Percentiles rank a stretch among this genome's conserved stretches.
These are phyloP conservation scores for Jackrogersella multiformis DNA, from an alignment of 495 filamentous ascomycete genomes.

Conservation along the genomic window DNA sequence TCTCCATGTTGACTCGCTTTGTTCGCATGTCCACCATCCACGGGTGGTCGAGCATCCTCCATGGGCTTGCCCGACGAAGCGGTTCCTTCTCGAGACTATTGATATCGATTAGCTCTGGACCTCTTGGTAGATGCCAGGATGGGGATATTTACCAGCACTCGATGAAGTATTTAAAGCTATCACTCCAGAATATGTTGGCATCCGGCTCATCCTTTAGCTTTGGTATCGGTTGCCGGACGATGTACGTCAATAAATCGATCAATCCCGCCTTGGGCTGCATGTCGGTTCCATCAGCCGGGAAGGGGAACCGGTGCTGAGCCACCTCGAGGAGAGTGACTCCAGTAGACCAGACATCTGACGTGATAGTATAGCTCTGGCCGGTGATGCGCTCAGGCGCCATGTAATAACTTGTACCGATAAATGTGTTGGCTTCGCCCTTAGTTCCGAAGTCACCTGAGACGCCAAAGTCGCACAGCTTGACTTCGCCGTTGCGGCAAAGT, in stretches of 20 bases:
- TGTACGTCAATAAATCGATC: conserved; percentile 96
- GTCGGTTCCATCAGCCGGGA: conserved; percentile 95
- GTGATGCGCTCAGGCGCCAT: conserved; percentile 99
- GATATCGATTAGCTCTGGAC: conserved; percentile 9
- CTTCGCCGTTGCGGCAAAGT: conserved; percentile 88
- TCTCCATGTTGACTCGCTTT: conserved; percentile 96
- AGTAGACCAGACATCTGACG: conserved; percentile 96
- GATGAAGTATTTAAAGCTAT: conserved; percentile 98
- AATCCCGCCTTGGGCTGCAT: conserved; percentile 84
- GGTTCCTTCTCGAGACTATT: conserved; percentile 92
- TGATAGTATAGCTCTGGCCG: conserved; percentile 97
- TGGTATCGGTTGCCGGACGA: conserved; percentile 93
- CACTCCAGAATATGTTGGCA: conserved; percentile 85
- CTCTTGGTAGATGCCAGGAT: background rate
- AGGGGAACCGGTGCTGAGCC: conserved; percentile 96
- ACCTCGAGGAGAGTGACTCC: conserved; percentile 97
- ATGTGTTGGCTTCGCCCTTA: conserved; percentile 97
- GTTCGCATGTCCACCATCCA: conserved; percentile 96
- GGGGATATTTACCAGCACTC: conserved; percentile 88
- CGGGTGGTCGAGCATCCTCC: conserved; percentile 99
- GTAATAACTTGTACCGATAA: conserved; percentile 98
- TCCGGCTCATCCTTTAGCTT: conserved; percentile 94
- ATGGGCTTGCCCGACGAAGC: conserved; percentile 84
- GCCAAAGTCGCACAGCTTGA: conserved; percentile 98
- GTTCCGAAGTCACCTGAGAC: conserved; percentile 98